Percentiles rank a stretch among this genome's conserved stretches.
Evolutionary conservation across 208 protist genomes (phyloP).

Genomic region (Leishmania gerbilli): DNA sequence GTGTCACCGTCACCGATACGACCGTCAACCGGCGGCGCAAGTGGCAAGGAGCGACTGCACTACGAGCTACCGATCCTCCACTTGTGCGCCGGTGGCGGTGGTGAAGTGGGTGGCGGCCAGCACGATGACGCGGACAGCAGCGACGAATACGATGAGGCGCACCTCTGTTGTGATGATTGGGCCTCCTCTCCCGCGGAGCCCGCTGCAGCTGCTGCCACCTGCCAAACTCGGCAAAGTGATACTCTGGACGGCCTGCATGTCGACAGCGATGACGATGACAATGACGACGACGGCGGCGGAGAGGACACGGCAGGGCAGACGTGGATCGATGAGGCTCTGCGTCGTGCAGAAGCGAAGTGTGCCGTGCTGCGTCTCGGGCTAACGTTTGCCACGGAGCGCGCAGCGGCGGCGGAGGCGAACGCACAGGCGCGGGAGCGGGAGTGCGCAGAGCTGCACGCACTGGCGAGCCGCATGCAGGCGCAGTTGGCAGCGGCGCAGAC

Average conservation of each 20-base stretch:
- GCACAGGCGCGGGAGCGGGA: conserved; percentile 32
- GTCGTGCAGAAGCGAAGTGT: conserved; percentile 8
- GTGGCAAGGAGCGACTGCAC: conserved; percentile 6
- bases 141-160: conserved; percentile 16
- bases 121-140: neutral
- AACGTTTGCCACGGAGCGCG: conserved; percentile 11
- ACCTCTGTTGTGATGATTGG: conserved; percentile 10
- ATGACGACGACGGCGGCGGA: neutral
- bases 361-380: conserved; percentile 20
- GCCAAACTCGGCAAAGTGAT: conserved; percentile 10
- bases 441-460: conserved; percentile 43
- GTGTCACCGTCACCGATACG: conserved; percentile 14
- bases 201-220: neutral
- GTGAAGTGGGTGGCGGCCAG: neutral
- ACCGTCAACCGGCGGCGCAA: neutral
- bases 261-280: neutral
- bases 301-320: conserved; percentile 1
- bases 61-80: neutral
- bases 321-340: conserved; percentile 15
- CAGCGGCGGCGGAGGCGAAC: conserved; percentile 16
- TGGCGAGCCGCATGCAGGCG: conserved; percentile 40
- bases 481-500: conserved; percentile 15
- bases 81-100: neutral
- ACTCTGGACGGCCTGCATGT: neutral
- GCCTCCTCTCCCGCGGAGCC: neutral